Evolutionary conservation across 225 moss, liverwort and hornwort species (phyloP), one percentile per base, ranked within the genome.

Genomic region (Ulota crispa): DNA sequence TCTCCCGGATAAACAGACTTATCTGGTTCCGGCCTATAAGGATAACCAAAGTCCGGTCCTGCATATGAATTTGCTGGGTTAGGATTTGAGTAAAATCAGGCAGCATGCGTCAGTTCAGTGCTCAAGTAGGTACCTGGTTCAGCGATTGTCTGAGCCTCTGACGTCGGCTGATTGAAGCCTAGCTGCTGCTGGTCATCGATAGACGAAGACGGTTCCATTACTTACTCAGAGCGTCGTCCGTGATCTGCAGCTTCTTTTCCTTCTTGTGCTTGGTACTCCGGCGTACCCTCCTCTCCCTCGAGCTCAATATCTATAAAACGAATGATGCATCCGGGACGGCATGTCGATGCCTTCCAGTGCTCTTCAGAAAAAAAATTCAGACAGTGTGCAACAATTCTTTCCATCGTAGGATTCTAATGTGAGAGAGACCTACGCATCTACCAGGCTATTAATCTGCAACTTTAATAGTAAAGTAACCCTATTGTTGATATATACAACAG

Each of bases 321-420:
- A 23, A 37, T 11, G 21, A 77, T 13, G 18, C 41, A 65, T 27
- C 37, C 64, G 56, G 55, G 71, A 71, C 9, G 36, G 81, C 77
- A 71, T 57, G n/a, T 9, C 75, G 66, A 68, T 64, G 62, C 83
- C 77, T 75, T 82, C 75, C 45, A 74, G 67, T 14, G 23, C 12
- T 50, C n/a, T 67, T 79, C 68, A 84, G 30, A n/a, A n/a, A n/a
- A n/a, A n/a, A n/a, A n/a, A n/a, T 59, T 19, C 31, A n/a, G n/a
- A n/a, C 10, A 75, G 28, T 50, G 36, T 23, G 8, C 23, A 28
- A 76, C 1, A 64, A 67, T 14, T 50, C 34, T 43, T 53, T 65
- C 78, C 64, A 26, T 15, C 24, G 9, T n/a, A 7, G 4, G 32
- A 31, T n/a, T 72, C 43, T 71, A 9, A 45, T 55, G 24, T 24